A percentile compares a stretch with the other conserved stretches of the same genome.
Conservation (phyloP, 129 eudicot genomes). For the Gnaphalium uliginosum region DNA sequence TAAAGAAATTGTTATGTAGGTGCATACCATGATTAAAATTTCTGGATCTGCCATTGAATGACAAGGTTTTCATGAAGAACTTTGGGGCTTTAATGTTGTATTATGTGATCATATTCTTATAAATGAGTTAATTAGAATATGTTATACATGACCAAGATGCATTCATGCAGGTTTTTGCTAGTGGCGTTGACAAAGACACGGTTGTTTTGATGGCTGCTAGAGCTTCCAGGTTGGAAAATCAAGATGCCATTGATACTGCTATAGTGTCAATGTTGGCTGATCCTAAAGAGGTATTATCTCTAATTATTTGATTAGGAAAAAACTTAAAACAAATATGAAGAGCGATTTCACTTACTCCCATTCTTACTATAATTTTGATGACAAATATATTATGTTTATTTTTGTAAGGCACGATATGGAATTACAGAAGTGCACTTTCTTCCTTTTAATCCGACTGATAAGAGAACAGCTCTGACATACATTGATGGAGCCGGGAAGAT, state of each 20-base stretch:
- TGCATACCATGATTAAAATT: neutral
- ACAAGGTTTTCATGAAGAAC: neutral
- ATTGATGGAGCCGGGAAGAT: constrained; percentile 50
- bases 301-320: neutral
- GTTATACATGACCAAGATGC: neutral
- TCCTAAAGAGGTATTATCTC: constrained; percentile 52
- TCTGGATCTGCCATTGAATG: neutral
- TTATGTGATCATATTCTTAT: too few species aligned
- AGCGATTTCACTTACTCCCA: neutral
- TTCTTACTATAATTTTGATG: neutral
- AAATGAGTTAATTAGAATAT: neutral
- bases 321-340: too few species aligned
- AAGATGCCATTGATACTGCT: constrained; percentile 67
- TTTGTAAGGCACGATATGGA: constrained; percentile 43
- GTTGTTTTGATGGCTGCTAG: constrained; percentile 75
- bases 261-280: constrained; percentile 60
- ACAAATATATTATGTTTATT: constrained; percentile 3
- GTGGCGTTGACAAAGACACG: constrained; percentile 53
- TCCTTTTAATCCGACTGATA: constrained; percentile 57
- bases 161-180: constrained; percentile 48
- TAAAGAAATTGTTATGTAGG: neutral
- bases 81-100: too few species aligned
- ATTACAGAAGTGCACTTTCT: constrained; percentile 59
- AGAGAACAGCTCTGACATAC: constrained; percentile 54
- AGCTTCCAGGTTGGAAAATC: constrained; percentile 65